phyloP scores from a whole-genome alignment of 371 early-diverging fungal species.

The Rozella allomycis region DNA sequence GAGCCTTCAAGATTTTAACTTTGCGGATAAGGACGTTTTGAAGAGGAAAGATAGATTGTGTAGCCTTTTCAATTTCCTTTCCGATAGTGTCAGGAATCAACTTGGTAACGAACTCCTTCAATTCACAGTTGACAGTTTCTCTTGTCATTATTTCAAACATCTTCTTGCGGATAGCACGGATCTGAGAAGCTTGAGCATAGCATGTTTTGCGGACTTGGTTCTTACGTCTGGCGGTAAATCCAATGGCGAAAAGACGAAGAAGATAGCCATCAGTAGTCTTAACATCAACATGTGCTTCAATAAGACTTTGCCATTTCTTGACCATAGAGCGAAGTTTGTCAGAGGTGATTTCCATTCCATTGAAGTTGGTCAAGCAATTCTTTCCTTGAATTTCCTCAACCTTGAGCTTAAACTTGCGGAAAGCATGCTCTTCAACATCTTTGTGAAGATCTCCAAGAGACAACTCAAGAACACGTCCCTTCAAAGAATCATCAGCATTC shows the following conservation, averaged over 20 bases:
- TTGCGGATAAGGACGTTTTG: conserved; percentile 95
- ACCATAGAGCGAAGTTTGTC: conserved; percentile 99
- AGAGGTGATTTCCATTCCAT: conserved; percentile 98
- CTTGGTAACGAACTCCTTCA: conserved; percentile 94
- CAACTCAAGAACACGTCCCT: conserved; percentile 92
- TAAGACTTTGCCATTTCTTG: conserved; percentile 99
- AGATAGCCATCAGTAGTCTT: conserved; percentile 99
- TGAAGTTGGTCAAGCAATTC: conserved; percentile 97
- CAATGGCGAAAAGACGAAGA: conserved; percentile 91
- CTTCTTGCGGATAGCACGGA: conserved; percentile 97
- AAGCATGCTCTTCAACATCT: conserved; percentile 68
- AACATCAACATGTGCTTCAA: conserved; percentile 96
- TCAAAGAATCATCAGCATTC: conserved; percentile 87
- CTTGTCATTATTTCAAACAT: conserved; percentile 95
- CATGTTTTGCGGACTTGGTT: conserved; percentile 96
- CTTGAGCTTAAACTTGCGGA: conserved; percentile 96
- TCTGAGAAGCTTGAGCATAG: conserved; percentile 91
- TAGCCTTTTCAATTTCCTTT: conserved; percentile 90
- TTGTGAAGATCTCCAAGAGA: conserved; percentile 95
- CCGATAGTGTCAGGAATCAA: conserved; percentile 59
- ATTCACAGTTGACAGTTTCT: conserved; percentile 71
- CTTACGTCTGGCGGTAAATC: conserved; percentile 89
- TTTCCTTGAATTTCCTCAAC: conserved; percentile 95
- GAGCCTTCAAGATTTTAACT: conserved; percentile 98
- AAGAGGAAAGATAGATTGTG: conserved; percentile 93